Base-by-base conservation (phyloP, 768 basidiomycete genomes). In the Boletus vermiculosoides region DNA sequence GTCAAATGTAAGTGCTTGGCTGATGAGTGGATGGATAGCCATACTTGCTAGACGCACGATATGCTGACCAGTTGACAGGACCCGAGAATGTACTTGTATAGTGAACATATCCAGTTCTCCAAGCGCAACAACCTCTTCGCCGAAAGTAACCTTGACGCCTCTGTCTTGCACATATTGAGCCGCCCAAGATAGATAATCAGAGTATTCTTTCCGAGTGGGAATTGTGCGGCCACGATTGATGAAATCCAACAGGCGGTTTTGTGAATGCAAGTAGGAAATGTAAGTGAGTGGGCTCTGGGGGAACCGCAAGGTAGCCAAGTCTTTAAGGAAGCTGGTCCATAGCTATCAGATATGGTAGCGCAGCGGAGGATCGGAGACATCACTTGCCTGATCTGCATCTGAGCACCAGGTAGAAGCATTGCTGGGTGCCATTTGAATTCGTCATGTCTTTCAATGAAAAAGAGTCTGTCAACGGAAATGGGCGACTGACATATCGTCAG, bases 141-240 rank as follows among this genome's bases (percentile, higher is more conserved):
- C 78, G 53, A 74, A 83, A 10, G 70, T 64, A 48, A 82, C 74
- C 25, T 73, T 69, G 46, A 80, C 63, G 10, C 81, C 80, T 20
- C 74, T 72, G 3, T 68, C 62, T 61, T 78, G 71, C 2, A 80
- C 80, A 45, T 74, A 74, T 9, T 65, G 60, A 1, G 82, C 79
- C 10, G 79, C 80, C 81, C 81, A 83, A 10, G 76, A 63, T 16
- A 83, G 73, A 66, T 83, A 83, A 65, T 83, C 81, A 5, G 81
- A 72, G 55, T 77, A 82, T 58, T 83, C 82, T 54, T 77, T 77
- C 28, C 83, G 77, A 20, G 79, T 78, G 11, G 82, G 82, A 31
- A 78, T 75, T 41, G 74, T 79, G 15, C 77, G 78, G 2, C 78
- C 78, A 31, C 78, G 76, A 63, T 83, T 83, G 62, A 83, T 82